phyloP scores from a whole-genome alignment of 192 early-diverging fungal species.

The Jimgerdemannia lactiflua region DNA sequence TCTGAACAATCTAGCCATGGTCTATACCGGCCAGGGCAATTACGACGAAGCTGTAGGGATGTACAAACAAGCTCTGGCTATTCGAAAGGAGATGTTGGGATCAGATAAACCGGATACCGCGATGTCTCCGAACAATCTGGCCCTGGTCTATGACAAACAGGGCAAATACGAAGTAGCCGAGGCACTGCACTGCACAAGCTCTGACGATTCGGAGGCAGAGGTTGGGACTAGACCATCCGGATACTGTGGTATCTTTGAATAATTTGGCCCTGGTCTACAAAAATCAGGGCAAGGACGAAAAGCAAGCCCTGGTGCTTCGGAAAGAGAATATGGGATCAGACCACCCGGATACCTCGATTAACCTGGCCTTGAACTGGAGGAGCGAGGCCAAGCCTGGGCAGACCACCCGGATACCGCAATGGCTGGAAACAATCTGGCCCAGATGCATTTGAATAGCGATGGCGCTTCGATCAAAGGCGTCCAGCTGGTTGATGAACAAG shows the following conservation, averaged over 20 bases:
- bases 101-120: background rate
- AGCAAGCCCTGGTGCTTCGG: no score
- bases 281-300: no score
- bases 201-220: background rate
- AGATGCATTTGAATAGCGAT: no score
- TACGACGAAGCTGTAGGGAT: background rate
- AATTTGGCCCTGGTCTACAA: background rate
- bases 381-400: no score
- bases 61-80: background rate
- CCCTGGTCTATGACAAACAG: background rate
- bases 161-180: slow-evolving; percentile 1
- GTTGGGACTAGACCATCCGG: background rate
- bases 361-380: no score
- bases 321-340: no score
- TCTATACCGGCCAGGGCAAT: background rate
- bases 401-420: no score
- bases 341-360: no score
- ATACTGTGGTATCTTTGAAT: background rate
- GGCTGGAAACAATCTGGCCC: no score
- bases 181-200: background rate
- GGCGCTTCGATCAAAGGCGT: no score
- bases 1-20: background rate
- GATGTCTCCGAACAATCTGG: background rate
- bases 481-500: no score
- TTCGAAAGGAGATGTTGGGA: slow-evolving; percentile 1